Percentiles rank a stretch among this genome's conserved stretches.
phyloP scores from a whole-genome alignment of 768 basidiomycete species.

The Naganishia antarctica region DNA sequence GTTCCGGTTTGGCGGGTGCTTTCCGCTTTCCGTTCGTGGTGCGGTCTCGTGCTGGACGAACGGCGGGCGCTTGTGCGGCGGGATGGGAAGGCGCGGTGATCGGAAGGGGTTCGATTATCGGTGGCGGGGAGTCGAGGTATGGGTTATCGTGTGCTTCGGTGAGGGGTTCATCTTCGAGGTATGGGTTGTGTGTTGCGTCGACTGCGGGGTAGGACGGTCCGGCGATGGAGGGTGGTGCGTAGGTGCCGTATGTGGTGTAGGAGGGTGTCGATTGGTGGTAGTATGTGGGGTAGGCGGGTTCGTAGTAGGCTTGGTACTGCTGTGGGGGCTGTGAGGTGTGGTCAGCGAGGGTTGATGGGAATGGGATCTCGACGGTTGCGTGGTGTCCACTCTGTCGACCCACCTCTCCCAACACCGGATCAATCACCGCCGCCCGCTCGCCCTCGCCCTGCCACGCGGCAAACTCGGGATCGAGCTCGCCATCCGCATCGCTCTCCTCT shows the following conservation, averaged over 20 bases:
- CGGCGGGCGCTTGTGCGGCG: neutral
- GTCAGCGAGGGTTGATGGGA: too few species aligned
- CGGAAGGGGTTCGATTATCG: neutral
- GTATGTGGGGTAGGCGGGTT: neutral
- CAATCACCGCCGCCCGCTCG: neutral
- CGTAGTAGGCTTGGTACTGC: neutral
- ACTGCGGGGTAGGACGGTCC: neutral
- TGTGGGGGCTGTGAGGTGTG: too few species aligned
- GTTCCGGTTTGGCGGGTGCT: neutral
- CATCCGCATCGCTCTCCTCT: neutral
- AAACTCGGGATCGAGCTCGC: neutral
- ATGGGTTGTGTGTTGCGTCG: neutral
- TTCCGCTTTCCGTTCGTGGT: neutral
- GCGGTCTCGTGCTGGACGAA: too few species aligned
- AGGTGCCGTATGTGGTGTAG: neutral
- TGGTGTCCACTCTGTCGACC: too few species aligned
- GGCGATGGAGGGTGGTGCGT: too few species aligned
- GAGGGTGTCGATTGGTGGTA: neutral
- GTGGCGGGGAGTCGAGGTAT: conserved; percentile 7
- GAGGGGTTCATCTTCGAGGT: conserved; percentile 7
- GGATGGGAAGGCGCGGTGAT: neutral
- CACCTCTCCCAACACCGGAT: neutral
- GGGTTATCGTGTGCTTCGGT: neutral
- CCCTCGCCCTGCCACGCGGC: too few species aligned
- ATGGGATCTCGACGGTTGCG: too few species aligned